These are phyloP conservation scores for Citrus hindsii DNA, from an alignment of 345 rosid genomes.

Conservation along the genomic window DNA sequence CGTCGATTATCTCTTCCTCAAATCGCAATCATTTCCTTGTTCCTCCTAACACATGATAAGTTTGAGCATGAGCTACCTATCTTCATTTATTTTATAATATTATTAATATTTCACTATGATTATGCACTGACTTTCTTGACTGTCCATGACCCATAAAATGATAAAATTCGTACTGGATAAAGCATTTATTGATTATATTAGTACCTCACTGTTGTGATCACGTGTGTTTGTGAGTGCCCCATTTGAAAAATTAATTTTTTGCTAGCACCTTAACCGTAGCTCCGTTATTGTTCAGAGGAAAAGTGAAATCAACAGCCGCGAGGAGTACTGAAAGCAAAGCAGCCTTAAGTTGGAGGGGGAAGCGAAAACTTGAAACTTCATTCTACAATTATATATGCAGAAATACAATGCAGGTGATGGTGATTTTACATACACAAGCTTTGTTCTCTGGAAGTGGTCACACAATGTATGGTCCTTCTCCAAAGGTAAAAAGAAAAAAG, in stretches of 20 bases:
- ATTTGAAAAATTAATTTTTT: neutral
- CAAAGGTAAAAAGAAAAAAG: neutral
- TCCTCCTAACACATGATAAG: conserved; percentile 7
- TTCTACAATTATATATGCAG: too few species aligned
- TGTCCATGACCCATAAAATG: neutral
- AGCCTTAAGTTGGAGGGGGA: neutral
- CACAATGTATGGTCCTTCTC: conserved; percentile 8
- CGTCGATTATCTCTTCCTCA: conserved; percentile 1
- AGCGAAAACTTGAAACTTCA: neutral
- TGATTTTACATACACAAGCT: conserved; percentile 11
- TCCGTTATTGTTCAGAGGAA: neutral
- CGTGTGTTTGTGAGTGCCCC: neutral
- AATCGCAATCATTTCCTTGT: neutral
- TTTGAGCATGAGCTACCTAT: neutral
- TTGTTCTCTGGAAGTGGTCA: conserved; percentile 4
- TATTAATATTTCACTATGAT: too few species aligned
- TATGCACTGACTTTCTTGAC: neutral
- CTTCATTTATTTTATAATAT: too few species aligned
- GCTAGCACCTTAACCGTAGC: neutral
- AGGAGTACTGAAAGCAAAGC: neutral
- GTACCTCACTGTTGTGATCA: neutral
- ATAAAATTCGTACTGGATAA: neutral
- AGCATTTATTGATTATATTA: neutral
- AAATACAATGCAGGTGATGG: neutral
- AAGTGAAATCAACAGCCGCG: neutral